These are phyloP conservation scores for Neoascochyta sp. DNA, from an alignment of 2,329 filamentous ascomycete species.

Conservation along the genomic window DNA sequence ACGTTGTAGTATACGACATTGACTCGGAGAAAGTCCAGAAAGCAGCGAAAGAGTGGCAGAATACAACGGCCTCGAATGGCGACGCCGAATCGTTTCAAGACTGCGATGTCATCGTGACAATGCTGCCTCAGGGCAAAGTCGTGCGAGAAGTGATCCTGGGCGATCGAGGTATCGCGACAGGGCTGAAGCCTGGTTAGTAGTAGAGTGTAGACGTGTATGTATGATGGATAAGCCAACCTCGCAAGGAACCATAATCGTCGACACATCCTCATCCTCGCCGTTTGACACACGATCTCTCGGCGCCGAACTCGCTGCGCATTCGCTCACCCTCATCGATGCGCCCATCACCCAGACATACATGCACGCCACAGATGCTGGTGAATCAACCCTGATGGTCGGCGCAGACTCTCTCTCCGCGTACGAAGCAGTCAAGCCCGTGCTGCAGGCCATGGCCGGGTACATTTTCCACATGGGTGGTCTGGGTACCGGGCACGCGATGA, in stretches of 20 bases:
- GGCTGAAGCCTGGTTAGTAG: conserved; percentile 1
- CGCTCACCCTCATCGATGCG: conserved; percentile 33
- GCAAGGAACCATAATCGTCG: conserved; percentile 31
- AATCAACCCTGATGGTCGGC: conserved; percentile 37
- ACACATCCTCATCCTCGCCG: conserved; percentile 36
- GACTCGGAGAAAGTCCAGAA: conserved; percentile 3
- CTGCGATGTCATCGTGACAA: conserved; percentile 6
- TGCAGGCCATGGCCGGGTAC: conserved; percentile 34
- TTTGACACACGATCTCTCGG: conserved; percentile 35
- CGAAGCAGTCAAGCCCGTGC: conserved; percentile 31
- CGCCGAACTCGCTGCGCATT: conserved; percentile 26
- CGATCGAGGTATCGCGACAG: conserved; percentile 1
- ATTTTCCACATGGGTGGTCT: conserved; percentile 37
- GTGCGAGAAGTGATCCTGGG: conserved; percentile 4
- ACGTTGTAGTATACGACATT: conserved; percentile 4
- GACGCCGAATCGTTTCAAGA: conserved; percentile 3
- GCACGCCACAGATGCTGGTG: conserved; percentile 34
- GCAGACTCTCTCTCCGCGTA: conserved; percentile 21
- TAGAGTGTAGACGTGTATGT: too few species aligned
- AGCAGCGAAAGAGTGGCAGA: conserved; percentile 3
- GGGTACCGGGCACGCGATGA: conserved; percentile 35
- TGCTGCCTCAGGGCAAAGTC: conserved; percentile 4
- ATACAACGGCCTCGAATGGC: conserved; percentile 5
- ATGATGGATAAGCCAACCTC: too few species aligned
- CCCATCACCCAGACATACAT: conserved; percentile 39